Evolutionary conservation across 2,329 filamentous ascomycete species (phyloP), one percentile per base, ranked within the genome.

Genomic region (Plenodomus tracheiphilus): DNA sequence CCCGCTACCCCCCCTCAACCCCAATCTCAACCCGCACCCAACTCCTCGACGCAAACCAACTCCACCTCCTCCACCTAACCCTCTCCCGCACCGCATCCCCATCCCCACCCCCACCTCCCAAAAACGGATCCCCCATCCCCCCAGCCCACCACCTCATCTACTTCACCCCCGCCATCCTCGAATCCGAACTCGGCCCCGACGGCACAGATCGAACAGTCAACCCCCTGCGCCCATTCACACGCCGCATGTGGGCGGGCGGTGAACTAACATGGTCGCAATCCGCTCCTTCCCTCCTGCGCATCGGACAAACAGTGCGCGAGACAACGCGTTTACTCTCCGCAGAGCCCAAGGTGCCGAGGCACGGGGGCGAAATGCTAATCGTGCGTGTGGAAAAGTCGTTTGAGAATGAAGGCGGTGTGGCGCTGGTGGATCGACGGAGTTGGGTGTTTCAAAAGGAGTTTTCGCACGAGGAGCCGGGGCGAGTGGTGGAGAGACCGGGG

Each of bases 241-340:
- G 89, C 20, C 84, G 94, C 16, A 85, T 99, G 77, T 99, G 94
- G 94, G 91, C 90, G n/a, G 91, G 92, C 21, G 94, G 92, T 0
- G 81, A 82, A 37, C 74, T 97, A 8, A 66, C 66, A 1, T 94
- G 89, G 59, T 47, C 46, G 9, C 58, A 68, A 51, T 53, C 64
- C 10, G 42, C 53, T 5, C 51, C 43, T 10, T 40, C 49, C 8
- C 20, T 65, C 6, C 47, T 71, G 6, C 52, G 64, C 6, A 56
- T 70, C 1, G 68, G 68, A 1, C 65, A 71, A 59, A 52, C 55
- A 49, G 69, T 75, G 7, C 69, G 64, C 43, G 77, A 78, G 36
- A 79, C 76, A 42, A 73, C 76, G 8, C 74, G 72, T 50, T 70
- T 78, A 17, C 68, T 78, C 25, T 71, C 74, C 40, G 70, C 73